phyloP scores from a whole-genome alignment of 805 yeast genomes.

The Zygosaccharomyces kombuchaensis region DNA sequence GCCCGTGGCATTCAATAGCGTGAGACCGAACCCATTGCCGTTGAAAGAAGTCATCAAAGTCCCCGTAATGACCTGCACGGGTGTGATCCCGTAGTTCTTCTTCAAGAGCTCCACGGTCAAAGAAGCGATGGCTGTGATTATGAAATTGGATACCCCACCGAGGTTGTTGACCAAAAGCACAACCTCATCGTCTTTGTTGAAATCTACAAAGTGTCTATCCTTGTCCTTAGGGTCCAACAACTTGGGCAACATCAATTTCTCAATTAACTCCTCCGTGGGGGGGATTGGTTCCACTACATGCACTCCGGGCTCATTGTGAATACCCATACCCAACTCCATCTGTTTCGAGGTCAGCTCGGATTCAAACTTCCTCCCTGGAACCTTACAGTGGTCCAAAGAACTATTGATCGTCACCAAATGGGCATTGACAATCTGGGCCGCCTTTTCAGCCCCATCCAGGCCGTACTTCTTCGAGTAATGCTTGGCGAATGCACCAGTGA shows the following conservation, averaged over 20 bases:
- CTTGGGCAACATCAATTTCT: conserved; percentile 54
- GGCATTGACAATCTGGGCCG: conserved; percentile 58
- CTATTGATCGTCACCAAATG: conserved; percentile 84
- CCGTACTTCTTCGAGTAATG: conserved; percentile 38
- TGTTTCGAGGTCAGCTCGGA: conserved; percentile 52
- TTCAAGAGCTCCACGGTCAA: conserved; percentile 52
- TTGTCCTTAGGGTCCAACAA: conserved; percentile 58
- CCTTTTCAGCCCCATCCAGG: conserved; percentile 49
- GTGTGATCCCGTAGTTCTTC: conserved; percentile 49
- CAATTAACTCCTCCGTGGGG: conserved; percentile 53
- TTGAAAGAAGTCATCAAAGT: conserved; percentile 85
- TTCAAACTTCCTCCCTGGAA: conserved; percentile 73
- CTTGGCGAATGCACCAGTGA: conserved; percentile 69
- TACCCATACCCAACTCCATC: conserved; percentile 92
- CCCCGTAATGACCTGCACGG: conserved; percentile 67
- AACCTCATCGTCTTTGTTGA: conserved; percentile 58
- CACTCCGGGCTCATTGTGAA: conserved; percentile 92
- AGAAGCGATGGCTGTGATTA: conserved; percentile 66
- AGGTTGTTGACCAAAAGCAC: conserved; percentile 74
- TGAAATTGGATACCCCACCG: conserved; percentile 85
- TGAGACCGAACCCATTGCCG: conserved; percentile 87
- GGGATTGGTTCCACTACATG: conserved; percentile 56
- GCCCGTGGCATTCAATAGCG: conserved; percentile 65
- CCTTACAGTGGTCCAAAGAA: conserved; percentile 82
- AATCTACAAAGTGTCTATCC: conserved; percentile 79